phyloP scores from a whole-genome alignment of 2,329 filamentous ascomycete species.

The Madurella mycetomatis region DNA sequence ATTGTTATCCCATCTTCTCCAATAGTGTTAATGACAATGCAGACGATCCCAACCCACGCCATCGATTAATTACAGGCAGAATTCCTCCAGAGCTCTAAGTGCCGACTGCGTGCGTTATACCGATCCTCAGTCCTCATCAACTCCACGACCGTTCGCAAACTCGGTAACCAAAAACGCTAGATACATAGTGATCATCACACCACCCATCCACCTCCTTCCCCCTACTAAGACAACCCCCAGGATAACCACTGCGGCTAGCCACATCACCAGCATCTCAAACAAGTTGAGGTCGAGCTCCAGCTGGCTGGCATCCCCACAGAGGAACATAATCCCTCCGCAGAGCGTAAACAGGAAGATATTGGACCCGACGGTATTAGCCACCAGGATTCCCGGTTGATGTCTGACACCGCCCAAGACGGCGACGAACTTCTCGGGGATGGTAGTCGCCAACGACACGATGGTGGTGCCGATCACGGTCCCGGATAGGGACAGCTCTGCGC shows the following conservation, averaged over 20 bases:
- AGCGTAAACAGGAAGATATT: slow-evolving; percentile 51
- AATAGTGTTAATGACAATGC: too few relatives aligned
- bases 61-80: neutral
- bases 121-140: slow-evolving; percentile 14
- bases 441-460: slow-evolving; percentile 46
- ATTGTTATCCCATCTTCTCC: too few relatives aligned
- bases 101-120: too few relatives aligned
- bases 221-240: slow-evolving; percentile 31
- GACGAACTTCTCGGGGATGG: slow-evolving; percentile 49
- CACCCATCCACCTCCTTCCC: slow-evolving; percentile 32
- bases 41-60: too few relatives aligned
- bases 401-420: slow-evolving; percentile 42
- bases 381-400: slow-evolving; percentile 44
- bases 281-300: neutral
- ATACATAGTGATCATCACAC: slow-evolving; percentile 29
- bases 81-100: neutral
- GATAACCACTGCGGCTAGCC: slow-evolving; percentile 28
- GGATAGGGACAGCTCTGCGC: slow-evolving; percentile 39
- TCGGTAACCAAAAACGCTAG: slow-evolving; percentile 28
- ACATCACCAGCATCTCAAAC: slow-evolving; percentile 31
- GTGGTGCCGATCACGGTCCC: slow-evolving; percentile 44
- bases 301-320: slow-evolving; percentile 27
- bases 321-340: slow-evolving; percentile 39
- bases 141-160: slow-evolving; percentile 17
- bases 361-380: slow-evolving; percentile 48